Conservation (phyloP, 2,329 filamentous ascomycete genomes). For the Botrytis tulipae region DNA sequence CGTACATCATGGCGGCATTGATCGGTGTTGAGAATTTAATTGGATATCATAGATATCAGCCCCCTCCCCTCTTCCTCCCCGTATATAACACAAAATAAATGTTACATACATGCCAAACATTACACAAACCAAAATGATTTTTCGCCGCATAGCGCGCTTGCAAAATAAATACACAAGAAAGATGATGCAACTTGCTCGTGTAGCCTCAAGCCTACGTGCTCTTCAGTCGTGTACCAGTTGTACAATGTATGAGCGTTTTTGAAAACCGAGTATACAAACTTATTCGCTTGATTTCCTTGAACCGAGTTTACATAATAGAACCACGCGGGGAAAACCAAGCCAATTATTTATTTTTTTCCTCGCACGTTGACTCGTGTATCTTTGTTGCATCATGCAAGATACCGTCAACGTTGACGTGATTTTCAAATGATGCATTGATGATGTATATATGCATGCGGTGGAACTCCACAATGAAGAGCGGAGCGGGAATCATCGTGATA, state of each 20-base stretch:
- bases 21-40: background rate
- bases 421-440: background rate
- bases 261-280: background rate
- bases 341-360: background rate
- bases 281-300: background rate
- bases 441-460: constrained; percentile 1
- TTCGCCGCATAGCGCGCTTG: background rate
- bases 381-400: background rate
- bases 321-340: background rate
- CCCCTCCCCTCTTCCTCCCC: background rate
- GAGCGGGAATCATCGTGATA: background rate
- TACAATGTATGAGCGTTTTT: background rate
- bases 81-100: background rate
- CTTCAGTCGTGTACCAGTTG: background rate
- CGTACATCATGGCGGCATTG: background rate
- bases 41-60: background rate
- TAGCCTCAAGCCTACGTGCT: background rate
- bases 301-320: background rate
- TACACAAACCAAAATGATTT: background rate
- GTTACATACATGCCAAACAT: background rate
- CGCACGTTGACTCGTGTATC: background rate
- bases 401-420: background rate
- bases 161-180: background rate
- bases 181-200: background rate
- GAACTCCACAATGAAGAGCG: background rate